Percentiles rank a stretch among this genome's conserved stretches.
These are phyloP conservation scores for Macadamia tetraphylla DNA, from an alignment of 164 flowering plant genomes.

Conservation along the genomic window DNA sequence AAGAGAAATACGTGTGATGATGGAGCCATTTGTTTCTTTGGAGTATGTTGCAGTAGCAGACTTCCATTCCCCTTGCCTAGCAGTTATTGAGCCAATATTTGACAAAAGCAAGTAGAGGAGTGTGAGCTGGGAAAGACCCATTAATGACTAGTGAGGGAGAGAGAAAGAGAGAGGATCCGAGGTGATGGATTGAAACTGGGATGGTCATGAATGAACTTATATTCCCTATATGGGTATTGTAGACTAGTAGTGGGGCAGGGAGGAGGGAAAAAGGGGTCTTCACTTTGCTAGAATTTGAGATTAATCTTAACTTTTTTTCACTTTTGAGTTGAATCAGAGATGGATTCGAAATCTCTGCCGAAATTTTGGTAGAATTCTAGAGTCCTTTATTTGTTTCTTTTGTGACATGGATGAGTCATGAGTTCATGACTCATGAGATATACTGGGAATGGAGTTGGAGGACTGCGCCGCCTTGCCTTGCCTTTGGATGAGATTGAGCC, in stretches of 20 bases:
- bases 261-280: not conserved
- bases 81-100: constrained; percentile 1
- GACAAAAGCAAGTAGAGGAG: constrained; percentile 16
- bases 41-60: constrained; percentile 65
- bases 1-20: constrained; percentile 40
- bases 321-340: no score
- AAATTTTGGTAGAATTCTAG: no score
- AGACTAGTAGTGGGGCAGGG: not conserved
- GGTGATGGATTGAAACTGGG: constrained; percentile 1
- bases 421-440: no score
- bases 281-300: not conserved
- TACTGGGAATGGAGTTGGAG: no score
- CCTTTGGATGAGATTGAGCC: not conserved
- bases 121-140: constrained; percentile 12
- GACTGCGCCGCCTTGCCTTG: no score
- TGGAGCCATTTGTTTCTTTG: constrained; percentile 51
- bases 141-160: not conserved
- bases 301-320: no score
- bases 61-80: constrained; percentile 48
- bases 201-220: not conserved
- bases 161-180: not conserved
- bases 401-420: no score
- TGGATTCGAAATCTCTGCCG: no score
- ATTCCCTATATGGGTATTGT: constrained; percentile 10
- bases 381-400: no score